Conservation (phyloP, 352 stramenopile species). For the Peronospora tabacina region DNA sequence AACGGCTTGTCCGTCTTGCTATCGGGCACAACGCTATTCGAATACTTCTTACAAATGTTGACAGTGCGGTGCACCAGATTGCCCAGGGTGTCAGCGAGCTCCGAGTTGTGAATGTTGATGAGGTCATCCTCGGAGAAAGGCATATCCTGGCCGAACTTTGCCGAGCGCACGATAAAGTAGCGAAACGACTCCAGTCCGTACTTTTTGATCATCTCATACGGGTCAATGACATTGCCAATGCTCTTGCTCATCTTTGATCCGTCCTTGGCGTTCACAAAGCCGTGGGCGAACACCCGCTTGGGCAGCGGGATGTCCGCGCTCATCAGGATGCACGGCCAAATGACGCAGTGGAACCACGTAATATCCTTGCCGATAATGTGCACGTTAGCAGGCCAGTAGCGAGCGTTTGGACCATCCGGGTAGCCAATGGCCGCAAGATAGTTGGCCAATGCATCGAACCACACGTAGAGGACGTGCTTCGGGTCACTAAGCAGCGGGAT, state of each 20-base stretch:
- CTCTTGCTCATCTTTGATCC: constrained; percentile 99
- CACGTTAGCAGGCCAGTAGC: constrained; percentile 78
- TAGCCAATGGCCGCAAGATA: constrained; percentile 97
- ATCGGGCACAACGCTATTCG: constrained; percentile 73
- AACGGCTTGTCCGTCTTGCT: constrained; percentile 63
- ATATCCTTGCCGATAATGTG: constrained; percentile 98
- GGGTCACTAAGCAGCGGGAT: constrained; percentile 92
- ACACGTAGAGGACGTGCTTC: constrained; percentile 99
- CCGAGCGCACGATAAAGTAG: constrained; percentile 88
- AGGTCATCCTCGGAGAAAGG: constrained; percentile 89
- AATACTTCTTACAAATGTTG: constrained; percentile 95
- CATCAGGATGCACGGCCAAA: constrained; percentile 99
- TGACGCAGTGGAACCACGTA: constrained; percentile 97
- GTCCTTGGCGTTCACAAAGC: constrained; percentile 97
- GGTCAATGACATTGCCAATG: constrained; percentile 97
- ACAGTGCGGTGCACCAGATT: constrained; percentile 97
- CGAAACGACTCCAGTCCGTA: constrained; percentile 94
- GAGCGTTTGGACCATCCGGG: constrained; percentile 66
- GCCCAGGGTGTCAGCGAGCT: constrained; percentile 87
- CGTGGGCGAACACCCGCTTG: constrained; percentile 94
- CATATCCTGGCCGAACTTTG: constrained; percentile 94
- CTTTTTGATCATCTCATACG: constrained; percentile 91
- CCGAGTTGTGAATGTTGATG: constrained; percentile 96
- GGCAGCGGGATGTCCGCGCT: constrained; percentile 91
- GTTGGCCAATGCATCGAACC: constrained; percentile 98